Base-by-base conservation (phyloP, 345 rosid genomes). In the Gossypium ekmanianum region DNA sequence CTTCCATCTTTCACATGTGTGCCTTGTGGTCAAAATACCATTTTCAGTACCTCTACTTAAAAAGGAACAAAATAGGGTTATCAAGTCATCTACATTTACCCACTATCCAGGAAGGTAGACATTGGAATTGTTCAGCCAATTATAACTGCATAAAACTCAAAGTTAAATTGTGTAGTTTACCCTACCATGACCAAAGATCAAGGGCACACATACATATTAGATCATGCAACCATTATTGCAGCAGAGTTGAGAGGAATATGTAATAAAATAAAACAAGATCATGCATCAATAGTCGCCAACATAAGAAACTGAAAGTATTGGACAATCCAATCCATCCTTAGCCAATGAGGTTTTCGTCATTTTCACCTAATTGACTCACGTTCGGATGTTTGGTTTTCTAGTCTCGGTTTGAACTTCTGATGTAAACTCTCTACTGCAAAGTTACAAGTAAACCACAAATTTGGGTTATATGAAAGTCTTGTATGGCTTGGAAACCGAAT, bases 101-200 rank as follows among this genome's bases (percentile, higher is more conserved):
- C 24, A 75, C 44, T 7, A 18, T 47, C 8, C 24, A 2, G 47
- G 61, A 63, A 50, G 74, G 65, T 27, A 26, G 61, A 52, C n/a
- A 74, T n/a, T 59, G 17, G 9, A 71, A 17, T 52, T 29, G 47
- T 70, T 17, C 61, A 52, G 45, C 73, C 73, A 70, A 54, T 52
- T 27, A 54, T 55, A 20, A 57, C 26, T n/a, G 14, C 27, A 4
- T 52, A 11, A 29, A 70, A 34, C 27, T 44, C 47, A 52, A 61
- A 17, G 8, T 7, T 26, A 48, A 64, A 58, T 52, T 27, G 59
- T 2, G 45, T 70, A 52, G 45, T 22, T n/a, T 54, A 70, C 11
- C 61, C 29, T n/a, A 29, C 44, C 3, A 70, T 17, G 58, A n/a
- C 26, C 61, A 18, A 34, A 56, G 24, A 9, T 20, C 26, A 20